Conservation (phyloP, 495 filamentous ascomycete species). For the Jackrogersella multiformis region DNA sequence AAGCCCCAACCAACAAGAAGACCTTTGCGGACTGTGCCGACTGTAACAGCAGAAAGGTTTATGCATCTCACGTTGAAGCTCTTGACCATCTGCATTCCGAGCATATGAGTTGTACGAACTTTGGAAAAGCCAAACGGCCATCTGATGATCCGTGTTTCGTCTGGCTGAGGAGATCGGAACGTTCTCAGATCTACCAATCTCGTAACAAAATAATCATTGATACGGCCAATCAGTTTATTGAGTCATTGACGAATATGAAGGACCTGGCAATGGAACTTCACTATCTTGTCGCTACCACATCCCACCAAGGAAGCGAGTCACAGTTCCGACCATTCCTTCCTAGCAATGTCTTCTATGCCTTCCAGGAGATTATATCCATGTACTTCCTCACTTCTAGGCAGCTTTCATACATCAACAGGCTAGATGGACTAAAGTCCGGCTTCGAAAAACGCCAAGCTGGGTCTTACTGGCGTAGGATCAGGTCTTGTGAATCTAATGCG, state of each 20-base stretch:
- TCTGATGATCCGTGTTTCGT: neutral
- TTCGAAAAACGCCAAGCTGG: neutral
- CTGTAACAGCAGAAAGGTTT: neutral
- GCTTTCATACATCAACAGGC: neutral
- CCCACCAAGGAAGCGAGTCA: neutral
- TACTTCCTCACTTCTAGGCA: neutral
- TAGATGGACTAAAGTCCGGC: neutral
- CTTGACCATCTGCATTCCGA: conserved; percentile 2
- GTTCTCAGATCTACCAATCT: neutral
- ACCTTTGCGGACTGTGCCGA: neutral
- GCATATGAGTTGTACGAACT: neutral
- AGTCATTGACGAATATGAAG: neutral
- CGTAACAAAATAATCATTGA: neutral
- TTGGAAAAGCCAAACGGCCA: neutral
- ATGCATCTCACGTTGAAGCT: neutral
- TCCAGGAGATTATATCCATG: neutral
- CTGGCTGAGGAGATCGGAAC: neutral
- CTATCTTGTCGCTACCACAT: conserved; percentile 3
- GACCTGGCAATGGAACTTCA: conserved; percentile 2
- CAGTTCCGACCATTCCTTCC: neutral
- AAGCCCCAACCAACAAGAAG: neutral
- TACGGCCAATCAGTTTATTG: neutral
- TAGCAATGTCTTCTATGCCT: neutral
- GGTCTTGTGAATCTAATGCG: neutral
- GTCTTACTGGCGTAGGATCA: neutral